These are phyloP conservation scores for Candida tammaniensis DNA, from an alignment of 805 yeast species.

Conservation along the genomic window DNA sequence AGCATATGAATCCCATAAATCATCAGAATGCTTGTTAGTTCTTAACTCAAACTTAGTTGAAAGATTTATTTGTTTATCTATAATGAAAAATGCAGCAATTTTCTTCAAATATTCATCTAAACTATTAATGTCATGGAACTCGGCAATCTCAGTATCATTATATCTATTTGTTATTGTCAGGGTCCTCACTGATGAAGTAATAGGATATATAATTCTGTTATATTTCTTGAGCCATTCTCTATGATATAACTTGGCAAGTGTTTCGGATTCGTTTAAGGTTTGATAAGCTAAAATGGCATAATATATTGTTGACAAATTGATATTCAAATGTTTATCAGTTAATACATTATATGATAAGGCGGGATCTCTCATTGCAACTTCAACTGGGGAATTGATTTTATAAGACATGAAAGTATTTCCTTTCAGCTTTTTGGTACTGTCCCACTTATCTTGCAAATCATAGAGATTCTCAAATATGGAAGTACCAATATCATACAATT, in stretches of 20 bases:
- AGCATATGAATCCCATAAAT: conserved; percentile 71
- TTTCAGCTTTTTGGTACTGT: conserved; percentile 40
- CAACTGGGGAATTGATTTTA: conserved; percentile 84
- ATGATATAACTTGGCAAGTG: conserved; percentile 59
- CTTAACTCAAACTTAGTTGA: conserved; percentile 66
- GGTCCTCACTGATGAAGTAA: conserved; percentile 39
- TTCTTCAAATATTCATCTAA: conserved; percentile 57
- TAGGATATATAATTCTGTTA: conserved; percentile 66
- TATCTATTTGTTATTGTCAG: conserved; percentile 10
- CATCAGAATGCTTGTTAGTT: conserved; percentile 58
- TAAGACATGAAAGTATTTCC: conserved; percentile 42
- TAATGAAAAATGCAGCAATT: conserved; percentile 71
- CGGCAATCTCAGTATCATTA: conserved; percentile 19
- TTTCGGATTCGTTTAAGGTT: conserved; percentile 63
- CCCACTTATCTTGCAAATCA: conserved; percentile 61
- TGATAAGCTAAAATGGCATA: conserved; percentile 82
- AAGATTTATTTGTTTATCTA: conserved; percentile 66
- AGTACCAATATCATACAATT: conserved; percentile 57
- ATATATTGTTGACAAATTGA: conserved; percentile 70
- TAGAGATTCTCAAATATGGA: conserved; percentile 53
- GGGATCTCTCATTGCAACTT: conserved; percentile 67
- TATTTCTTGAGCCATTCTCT: conserved; percentile 72
- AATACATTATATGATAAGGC: conserved; percentile 48
- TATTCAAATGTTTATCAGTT: conserved; percentile 31
- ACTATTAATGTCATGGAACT: conserved; percentile 28